Evolutionary conservation across 129 eudicot species (phyloP).

Genomic region (Gnaphalium uliginosum): DNA sequence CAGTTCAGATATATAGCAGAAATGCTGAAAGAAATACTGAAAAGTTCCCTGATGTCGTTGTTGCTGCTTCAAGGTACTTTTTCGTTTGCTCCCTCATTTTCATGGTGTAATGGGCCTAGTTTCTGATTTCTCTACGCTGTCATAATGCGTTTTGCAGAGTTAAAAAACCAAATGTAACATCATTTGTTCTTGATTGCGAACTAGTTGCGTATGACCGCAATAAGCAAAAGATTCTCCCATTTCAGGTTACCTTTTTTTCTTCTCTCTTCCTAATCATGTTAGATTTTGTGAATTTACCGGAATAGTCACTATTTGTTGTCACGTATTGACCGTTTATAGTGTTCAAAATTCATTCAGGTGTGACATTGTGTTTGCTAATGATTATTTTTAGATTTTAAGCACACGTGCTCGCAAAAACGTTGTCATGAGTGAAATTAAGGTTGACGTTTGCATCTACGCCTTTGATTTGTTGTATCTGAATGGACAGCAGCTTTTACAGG

Average conservation of each 20-base stretch:
- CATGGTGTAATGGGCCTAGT: neutral
- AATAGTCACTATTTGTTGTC: neutral
- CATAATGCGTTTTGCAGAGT: constrained; percentile 44
- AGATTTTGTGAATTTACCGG: too few relatives aligned
- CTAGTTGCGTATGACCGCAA: constrained; percentile 89
- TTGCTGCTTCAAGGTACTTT: constrained; percentile 61
- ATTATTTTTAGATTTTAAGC: constrained; percentile 49
- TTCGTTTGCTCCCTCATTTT: neutral
- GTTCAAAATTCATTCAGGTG: neutral
- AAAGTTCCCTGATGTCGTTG: constrained; percentile 91
- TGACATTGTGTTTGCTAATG: constrained; percentile 8
- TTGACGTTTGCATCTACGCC: constrained; percentile 85
- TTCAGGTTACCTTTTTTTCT: constrained; percentile 54
- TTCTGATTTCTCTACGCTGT: neutral
- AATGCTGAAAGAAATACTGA: constrained; percentile 96
- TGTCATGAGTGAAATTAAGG: constrained; percentile 72
- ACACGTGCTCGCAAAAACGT: constrained; percentile 97
- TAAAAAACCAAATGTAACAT: constrained; percentile 64
- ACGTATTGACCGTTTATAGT: neutral
- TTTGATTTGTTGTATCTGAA: constrained; percentile 78
- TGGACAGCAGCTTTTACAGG: constrained; percentile 75
- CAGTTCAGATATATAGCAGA: constrained; percentile 94
- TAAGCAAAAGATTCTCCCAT: constrained; percentile 79
- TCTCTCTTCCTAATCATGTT: neutral
- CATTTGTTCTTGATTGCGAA: constrained; percentile 87